Evolutionary conservation across 2,329 filamentous ascomycete genomes (phyloP).

Genomic region (Xylariaceae sp.): DNA sequence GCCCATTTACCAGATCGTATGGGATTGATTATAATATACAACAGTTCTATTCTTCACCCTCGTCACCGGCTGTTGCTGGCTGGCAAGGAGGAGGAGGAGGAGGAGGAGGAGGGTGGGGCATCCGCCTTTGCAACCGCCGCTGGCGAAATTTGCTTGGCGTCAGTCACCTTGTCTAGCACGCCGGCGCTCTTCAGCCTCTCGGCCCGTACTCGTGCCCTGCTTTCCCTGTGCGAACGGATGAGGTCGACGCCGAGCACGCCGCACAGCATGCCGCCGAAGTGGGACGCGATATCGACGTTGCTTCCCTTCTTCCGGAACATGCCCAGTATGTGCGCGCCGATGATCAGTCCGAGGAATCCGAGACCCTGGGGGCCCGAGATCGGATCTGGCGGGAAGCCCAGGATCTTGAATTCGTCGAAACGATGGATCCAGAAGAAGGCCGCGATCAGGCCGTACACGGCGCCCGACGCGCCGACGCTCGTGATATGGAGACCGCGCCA

Average conservation of each 20-base stretch:
- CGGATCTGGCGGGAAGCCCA: slow-evolving; percentile 52
- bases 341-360: slow-evolving; percentile 45
- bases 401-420: slow-evolving; percentile 50
- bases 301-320: slow-evolving; percentile 35
- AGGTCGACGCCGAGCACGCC: slow-evolving; percentile 40
- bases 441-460: slow-evolving; percentile 54
- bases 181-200: slow-evolving; percentile 24
- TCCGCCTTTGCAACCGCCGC: slow-evolving; percentile 1
- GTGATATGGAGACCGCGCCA: slow-evolving; percentile 41
- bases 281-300: slow-evolving; percentile 47
- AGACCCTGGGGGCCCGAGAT: slow-evolving; percentile 49
- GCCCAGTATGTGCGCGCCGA: slow-evolving; percentile 46
- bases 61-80: too few species aligned
- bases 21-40: too few species aligned
- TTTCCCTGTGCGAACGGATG: slow-evolving; percentile 29
- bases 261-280: slow-evolving; percentile 46
- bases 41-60: too few species aligned
- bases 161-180: slow-evolving; percentile 15
- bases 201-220: slow-evolving; percentile 19
- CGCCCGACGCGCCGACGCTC: slow-evolving; percentile 62
- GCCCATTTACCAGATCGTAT: too few species aligned
- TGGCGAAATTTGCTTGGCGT: slow-evolving; percentile 10
- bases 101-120: slow-evolving; percentile 5
- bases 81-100: too few species aligned
- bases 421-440: slow-evolving; percentile 58